Percentiles rank a stretch among this genome's conserved stretches.
phyloP scores from a whole-genome alignment of 2,329 filamentous ascomycete species.

The Paracamarosporium sp. region DNA sequence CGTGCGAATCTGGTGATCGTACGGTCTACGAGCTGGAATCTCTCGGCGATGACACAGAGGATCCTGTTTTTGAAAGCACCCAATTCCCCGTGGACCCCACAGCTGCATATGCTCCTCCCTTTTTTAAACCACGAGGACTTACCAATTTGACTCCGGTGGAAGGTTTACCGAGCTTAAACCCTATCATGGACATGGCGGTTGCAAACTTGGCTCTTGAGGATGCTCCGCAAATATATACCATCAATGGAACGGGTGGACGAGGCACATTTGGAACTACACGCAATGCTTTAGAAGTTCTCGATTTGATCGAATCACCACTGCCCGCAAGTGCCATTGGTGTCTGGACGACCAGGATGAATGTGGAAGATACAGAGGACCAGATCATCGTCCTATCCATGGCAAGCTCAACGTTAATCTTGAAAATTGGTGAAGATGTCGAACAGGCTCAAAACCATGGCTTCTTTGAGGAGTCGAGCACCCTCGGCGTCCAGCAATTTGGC shows the following conservation, averaged over 20 bases:
- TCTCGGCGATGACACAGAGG: conserved; percentile 92
- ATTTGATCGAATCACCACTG: conserved; percentile 93
- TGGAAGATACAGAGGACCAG: conserved; percentile 83
- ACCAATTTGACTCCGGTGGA: conserved; percentile 87
- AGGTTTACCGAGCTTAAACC: conserved; percentile 87
- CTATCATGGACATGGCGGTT: conserved; percentile 88
- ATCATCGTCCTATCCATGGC: conserved; percentile 96
- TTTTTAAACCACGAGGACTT: conserved; percentile 79
- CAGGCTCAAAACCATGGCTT: conserved; percentile 95
- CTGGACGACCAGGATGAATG: conserved; percentile 91
- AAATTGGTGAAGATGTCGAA: conserved; percentile 95
- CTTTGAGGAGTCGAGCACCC: conserved; percentile 82
- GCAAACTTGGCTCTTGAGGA: conserved; percentile 91
- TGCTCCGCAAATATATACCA: conserved; percentile 93
- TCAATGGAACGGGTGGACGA: conserved; percentile 85
- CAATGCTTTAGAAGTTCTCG: conserved; percentile 90
- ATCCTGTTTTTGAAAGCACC: conserved; percentile 84
- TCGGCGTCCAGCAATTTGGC: conserved; percentile 92
- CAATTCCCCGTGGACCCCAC: conserved; percentile 78
- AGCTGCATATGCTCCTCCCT: conserved; percentile 76
- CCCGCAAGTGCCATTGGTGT: conserved; percentile 89
- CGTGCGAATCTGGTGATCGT: conserved; percentile 90
- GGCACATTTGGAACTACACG: conserved; percentile 92
- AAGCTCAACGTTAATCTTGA: conserved; percentile 88
- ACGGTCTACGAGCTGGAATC: conserved; percentile 98